Percentiles rank a stretch among this genome's conserved stretches.
phyloP scores from a whole-genome alignment of 2,329 filamentous ascomycete genomes.

The Botrytis paeoniae region DNA sequence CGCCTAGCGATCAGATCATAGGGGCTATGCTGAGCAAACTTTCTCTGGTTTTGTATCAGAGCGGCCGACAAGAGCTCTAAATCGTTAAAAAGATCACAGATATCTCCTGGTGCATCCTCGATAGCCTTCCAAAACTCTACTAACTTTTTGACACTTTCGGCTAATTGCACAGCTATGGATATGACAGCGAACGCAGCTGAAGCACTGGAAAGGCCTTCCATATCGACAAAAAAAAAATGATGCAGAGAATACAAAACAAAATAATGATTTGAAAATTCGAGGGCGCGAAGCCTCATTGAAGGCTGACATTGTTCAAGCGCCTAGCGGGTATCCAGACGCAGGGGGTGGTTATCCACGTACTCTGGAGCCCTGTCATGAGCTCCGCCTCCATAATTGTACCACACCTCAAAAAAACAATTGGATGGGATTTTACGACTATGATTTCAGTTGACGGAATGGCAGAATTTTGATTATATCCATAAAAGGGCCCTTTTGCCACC shows the following conservation, averaged over 20 bases:
- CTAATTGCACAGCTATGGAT: background rate
- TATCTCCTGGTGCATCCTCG: conserved; percentile 2
- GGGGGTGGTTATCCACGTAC: background rate
- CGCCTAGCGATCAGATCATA: background rate
- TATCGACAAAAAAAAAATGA: background rate
- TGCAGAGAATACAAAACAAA: background rate
- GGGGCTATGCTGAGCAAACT: background rate
- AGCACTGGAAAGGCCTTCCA: conserved; percentile 14
- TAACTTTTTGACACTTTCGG: background rate
- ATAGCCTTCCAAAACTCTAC: background rate
- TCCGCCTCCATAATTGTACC: background rate
- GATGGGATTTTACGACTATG: background rate
- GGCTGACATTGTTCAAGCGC: background rate
- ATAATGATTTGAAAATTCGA: no score
- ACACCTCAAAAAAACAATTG: conserved; percentile 10
- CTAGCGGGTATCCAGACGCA: background rate
- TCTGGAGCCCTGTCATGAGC: background rate
- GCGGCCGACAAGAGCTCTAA: conserved; percentile 3
- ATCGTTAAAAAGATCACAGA: background rate
- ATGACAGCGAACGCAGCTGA: conserved; percentile 10
- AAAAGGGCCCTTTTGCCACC: background rate
- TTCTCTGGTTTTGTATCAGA: background rate
- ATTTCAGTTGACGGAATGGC: background rate
- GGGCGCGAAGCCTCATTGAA: background rate
- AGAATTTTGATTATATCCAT: background rate